phyloP scores from a whole-genome alignment of 83 land plant genomes.

The Thuja plicata region DNA sequence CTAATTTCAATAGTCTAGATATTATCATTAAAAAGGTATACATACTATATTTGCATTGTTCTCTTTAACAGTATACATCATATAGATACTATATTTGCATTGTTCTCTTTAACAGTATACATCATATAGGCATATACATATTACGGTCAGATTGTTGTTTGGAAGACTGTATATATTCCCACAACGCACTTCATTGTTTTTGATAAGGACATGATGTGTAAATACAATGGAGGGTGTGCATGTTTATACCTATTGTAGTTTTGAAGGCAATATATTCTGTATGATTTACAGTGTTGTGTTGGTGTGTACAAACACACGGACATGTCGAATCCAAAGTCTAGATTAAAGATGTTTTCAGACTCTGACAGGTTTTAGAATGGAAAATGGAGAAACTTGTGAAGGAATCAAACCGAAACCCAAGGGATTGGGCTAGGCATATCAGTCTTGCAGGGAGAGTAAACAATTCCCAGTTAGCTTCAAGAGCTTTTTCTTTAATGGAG shows the following conservation, averaged over 20 bases:
- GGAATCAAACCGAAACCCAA: constrained; percentile 11
- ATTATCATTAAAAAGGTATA: neutral
- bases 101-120: neutral
- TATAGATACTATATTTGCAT: no score
- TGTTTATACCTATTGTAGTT: neutral
- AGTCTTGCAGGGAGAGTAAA: constrained; percentile 18
- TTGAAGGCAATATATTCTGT: neutral
- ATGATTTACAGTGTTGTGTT: neutral
- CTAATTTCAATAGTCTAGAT: neutral
- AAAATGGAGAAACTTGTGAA: constrained; percentile 32
- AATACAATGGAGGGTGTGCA: neutral
- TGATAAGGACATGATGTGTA: no score
- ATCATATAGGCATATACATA: neutral
- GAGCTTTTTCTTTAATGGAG: constrained; percentile 29
- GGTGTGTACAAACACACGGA: neutral
- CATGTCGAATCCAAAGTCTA: neutral
- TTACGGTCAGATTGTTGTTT: neutral
- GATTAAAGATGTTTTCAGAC: neutral
- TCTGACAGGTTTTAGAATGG: constrained; percentile 37
- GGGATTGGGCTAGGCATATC: constrained; percentile 14
- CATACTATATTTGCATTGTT: neutral
- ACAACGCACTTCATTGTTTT: neutral
- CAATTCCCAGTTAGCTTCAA: constrained; percentile 23
- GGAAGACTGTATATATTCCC: neutral
- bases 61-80: no score